Percentiles rank a stretch among this genome's conserved stretches.
These are phyloP conservation scores for Plicaturopsis crispa DNA, from an alignment of 768 basidiomycete genomes.

Conservation along the genomic window DNA sequence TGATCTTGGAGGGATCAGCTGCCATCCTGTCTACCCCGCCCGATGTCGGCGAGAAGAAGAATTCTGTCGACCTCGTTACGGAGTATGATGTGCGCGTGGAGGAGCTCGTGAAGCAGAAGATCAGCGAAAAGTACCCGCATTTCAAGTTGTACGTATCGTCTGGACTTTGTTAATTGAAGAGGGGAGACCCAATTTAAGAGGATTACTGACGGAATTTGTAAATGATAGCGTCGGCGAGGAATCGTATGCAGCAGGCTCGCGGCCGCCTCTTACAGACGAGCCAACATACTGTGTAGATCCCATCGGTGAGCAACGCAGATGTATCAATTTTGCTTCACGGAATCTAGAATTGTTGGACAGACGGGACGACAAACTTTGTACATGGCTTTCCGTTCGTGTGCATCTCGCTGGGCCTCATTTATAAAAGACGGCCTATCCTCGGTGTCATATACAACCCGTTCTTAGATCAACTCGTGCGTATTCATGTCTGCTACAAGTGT, in stretches of 20 bases:
- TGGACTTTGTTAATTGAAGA: not conserved
- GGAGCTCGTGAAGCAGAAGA: slow-evolving; percentile 67
- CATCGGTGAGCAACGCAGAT: slow-evolving; percentile 48
- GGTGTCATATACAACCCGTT: slow-evolving; percentile 95
- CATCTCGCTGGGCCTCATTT: slow-evolving; percentile 87
- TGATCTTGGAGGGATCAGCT: slow-evolving; percentile 72
- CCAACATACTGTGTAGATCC: slow-evolving; percentile 97
- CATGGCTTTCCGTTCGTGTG: slow-evolving; percentile 84
- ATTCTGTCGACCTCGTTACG: slow-evolving; percentile 90
- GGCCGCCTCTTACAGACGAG: slow-evolving; percentile 67
- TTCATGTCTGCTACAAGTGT: not conserved
- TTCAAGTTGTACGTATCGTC: slow-evolving; percentile 70
- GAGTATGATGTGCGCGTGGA: slow-evolving; percentile 92
- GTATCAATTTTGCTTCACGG: not conserved
- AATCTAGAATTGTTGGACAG: slow-evolving; percentile 24
- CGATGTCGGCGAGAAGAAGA: slow-evolving; percentile 79
- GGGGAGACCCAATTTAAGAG: no score
- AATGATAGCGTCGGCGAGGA: slow-evolving; percentile 84
- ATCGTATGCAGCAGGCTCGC: slow-evolving; percentile 72
- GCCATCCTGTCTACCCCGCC: slow-evolving; percentile 48
- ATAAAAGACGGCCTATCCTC: slow-evolving; percentile 71
- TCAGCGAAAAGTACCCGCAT: slow-evolving; percentile 56
- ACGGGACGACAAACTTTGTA: slow-evolving; percentile 86
- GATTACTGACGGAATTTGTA: no score
- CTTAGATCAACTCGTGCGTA: slow-evolving; percentile 67